Base-by-base conservation (phyloP, 441 rosid genomes). In the Jatropha podagrica region DNA sequence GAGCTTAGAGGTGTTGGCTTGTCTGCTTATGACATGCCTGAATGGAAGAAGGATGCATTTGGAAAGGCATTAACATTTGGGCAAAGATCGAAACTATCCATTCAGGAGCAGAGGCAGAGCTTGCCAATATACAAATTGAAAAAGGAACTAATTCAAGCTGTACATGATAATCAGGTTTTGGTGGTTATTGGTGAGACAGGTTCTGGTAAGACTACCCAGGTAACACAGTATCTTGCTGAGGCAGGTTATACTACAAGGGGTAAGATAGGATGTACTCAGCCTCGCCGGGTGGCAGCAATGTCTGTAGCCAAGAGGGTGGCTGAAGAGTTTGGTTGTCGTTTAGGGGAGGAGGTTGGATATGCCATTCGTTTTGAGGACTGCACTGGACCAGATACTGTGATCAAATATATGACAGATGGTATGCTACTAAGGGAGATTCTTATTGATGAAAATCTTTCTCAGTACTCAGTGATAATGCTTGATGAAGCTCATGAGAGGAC, bases 401-500 rank as follows among this genome's bases (percentile, higher is more conserved):
- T 93, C 82, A 93, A 91, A 81, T 94, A 92, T 81, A 94, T 91
- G 97, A 94, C 98, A 66, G 96, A 94, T 82, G 96, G 96, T 81
- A 89, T 91, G 95, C 93, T 94, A 77, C 91, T 91, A 49, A 86
- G 85, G 83, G 95, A 92, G 86, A 88, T 92, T 79, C 74, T 92
- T 68, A 85, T 86, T 56, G 97, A 94, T 75, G 95, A 87, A 42
- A 84, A 84, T 74, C 92, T 88, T 52, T 86, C 97, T 26, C 94
- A 90, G 20, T 90, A 91, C 80, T 91, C 96, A 1, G 91, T 91
- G 23, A 63, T 93, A 60, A 93, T 91, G 92, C 95, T 93, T 79
- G 96, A 90, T 52, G 97, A 94, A 83, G 98, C 98, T 77, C 98
- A 92, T 58, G 97, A 94, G 89, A 84, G 98, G 80, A 94, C 96